Base-by-base conservation (phyloP, 805 yeast genomes). In the Starmerella asiatica region DNA sequence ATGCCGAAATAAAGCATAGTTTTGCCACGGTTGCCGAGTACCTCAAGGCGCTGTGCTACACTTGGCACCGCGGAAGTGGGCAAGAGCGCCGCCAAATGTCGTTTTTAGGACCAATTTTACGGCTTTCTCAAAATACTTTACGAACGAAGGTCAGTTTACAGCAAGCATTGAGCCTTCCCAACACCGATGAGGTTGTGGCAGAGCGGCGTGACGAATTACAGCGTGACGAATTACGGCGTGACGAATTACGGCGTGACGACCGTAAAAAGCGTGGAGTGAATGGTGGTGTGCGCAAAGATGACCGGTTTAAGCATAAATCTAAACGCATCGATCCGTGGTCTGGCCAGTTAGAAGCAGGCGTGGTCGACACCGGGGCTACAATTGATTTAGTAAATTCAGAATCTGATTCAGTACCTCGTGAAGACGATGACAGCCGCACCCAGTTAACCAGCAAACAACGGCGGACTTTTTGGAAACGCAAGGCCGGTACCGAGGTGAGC, bases 1-100 rank as follows among this genome's bases (percentile, higher is more conserved):
- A 83, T 31, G 61, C 83, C 29, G 82, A 78, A 51, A 69, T 88
- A 41, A 82, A 80, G 54, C 76, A 83, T 50, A 83, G 94, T 0
- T 85, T 88, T 34, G 34, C 41, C 8, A 49, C 43, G 15, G 56
- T 52, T 4, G 45, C 51, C 14, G 51, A 50, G 32, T 27, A 42
- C 16, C 34, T 51, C n/a, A 44, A 45, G 37, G 47, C 45, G 11
- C 36, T 43, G 17, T 37, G 46, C 31, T 8, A 28, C 14, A 43
- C 41, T 6, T 46, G 43, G 43, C 29, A 34, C 23, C 19, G 21
- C 6, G 21, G 34, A 3, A 21, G 29, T 2, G 24, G 15, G 3
- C 12, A 30, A 5, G 37, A 34, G 18, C 34, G 44, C 4, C n/a
- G 26, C 7, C 16, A 21, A n/a, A 18, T 27, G 24, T 52, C 55